Percentiles rank a stretch among this genome's conserved stretches.
These are phyloP conservation scores for Striga hermonthica DNA, from an alignment of 305 asterid species.

Conservation along the genomic window DNA sequence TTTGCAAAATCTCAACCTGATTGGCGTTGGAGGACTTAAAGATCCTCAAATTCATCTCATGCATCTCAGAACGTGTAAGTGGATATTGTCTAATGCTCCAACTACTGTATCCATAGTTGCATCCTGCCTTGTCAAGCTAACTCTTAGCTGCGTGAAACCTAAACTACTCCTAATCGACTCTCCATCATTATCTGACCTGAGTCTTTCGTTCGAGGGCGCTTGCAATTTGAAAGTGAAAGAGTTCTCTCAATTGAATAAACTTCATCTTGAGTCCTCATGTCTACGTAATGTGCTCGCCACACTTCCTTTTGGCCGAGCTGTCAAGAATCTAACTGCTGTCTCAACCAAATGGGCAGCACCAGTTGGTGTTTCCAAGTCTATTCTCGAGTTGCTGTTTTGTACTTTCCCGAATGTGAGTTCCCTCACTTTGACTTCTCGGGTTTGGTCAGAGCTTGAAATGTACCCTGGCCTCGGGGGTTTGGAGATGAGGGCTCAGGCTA, in stretches of 20 bases:
- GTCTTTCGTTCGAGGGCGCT: constrained; percentile 45
- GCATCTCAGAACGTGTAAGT: constrained; percentile 53
- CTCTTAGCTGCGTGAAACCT: constrained; percentile 61
- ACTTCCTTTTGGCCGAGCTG: constrained; percentile 47
- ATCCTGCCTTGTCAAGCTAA: constrained; percentile 50
- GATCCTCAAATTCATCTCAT: constrained; percentile 58
- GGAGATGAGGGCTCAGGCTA: constrained; percentile 38
- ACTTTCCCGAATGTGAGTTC: constrained; percentile 50
- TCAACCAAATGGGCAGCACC: constrained; percentile 47
- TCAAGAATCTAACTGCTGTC: constrained; percentile 45
- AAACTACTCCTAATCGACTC: constrained; percentile 49
- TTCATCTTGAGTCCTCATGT: constrained; percentile 54
- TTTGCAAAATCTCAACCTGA: constrained; percentile 55
- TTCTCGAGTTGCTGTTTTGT: constrained; percentile 44
- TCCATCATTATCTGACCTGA: constrained; percentile 46
- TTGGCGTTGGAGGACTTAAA: constrained; percentile 78
- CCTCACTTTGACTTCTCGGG: constrained; percentile 54
- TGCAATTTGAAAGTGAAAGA: constrained; percentile 44
- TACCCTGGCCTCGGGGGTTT: constrained; percentile 35
- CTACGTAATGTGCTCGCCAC: constrained; percentile 41
- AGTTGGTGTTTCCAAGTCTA: constrained; percentile 38
- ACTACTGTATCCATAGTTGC: constrained; percentile 47
- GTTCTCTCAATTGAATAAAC: constrained; percentile 41
- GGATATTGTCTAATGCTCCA: constrained; percentile 67
- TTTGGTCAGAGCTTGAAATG: constrained; percentile 59